Conservation (phyloP, 495 filamentous ascomycete species). For the Sphaerosporella brunnea region DNA sequence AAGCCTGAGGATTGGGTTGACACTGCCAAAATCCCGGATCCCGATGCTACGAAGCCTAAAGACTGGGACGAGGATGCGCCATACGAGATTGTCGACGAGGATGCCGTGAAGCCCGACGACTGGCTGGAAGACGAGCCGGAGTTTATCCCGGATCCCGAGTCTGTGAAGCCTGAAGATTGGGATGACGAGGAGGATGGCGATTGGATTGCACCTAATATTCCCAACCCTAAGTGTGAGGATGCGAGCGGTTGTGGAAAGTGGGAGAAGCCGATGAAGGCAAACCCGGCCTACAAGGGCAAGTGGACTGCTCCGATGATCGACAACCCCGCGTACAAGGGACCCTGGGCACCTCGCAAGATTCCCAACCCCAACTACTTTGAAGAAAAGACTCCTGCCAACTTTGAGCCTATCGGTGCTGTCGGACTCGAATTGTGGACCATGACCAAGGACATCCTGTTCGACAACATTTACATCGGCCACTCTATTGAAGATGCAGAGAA, state of each 20-base stretch:
- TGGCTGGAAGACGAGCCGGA: slow-evolving; percentile 88
- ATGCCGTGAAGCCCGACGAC: slow-evolving; percentile 78
- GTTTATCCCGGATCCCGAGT: slow-evolving; percentile 82
- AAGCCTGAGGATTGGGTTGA: slow-evolving; percentile 97
- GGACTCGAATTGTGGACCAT: slow-evolving; percentile 99
- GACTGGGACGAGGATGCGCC: slow-evolving; percentile 99
- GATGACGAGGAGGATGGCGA: slow-evolving; percentile 99
- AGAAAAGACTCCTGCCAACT: slow-evolving; percentile 90
- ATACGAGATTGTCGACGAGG: slow-evolving; percentile 85
- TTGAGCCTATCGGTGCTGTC: slow-evolving; percentile 96
- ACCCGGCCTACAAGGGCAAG: slow-evolving; percentile 98
- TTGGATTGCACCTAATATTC: slow-evolving; percentile 82
- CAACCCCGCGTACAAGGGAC: slow-evolving; percentile 97
- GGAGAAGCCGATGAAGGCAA: slow-evolving; percentile 81
- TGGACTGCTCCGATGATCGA: slow-evolving; percentile 89
- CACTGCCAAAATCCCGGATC: slow-evolving; percentile 72
- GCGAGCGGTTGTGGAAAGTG: slow-evolving; percentile 88
- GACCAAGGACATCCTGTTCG: slow-evolving; percentile 96
- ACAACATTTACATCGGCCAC: slow-evolving; percentile 99
- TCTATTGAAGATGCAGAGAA: slow-evolving; percentile 83
- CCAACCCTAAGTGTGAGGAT: slow-evolving; percentile 91
- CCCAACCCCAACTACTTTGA: slow-evolving; percentile 93
- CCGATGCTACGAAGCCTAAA: slow-evolving; percentile 84
- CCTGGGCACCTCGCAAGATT: slow-evolving; percentile 89
- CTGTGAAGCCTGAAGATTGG: slow-evolving; percentile 98